Evolutionary conservation across 805 yeast species (phyloP), one percentile per base, ranked within the genome.

Genomic region (Priceomyces medius): DNA sequence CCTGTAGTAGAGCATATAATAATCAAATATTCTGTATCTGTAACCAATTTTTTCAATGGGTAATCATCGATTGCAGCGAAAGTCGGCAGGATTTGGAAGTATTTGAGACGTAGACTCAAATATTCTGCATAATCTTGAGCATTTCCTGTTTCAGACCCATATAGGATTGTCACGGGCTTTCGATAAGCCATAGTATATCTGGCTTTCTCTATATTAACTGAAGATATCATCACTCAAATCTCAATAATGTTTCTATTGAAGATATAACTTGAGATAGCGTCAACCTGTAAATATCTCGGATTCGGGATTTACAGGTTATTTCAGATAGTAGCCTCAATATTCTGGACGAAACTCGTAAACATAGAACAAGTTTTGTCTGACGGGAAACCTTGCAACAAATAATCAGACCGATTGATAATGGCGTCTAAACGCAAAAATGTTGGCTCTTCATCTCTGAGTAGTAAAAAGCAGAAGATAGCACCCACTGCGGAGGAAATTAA

Each of bases 71-170:
- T 56, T 0, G 84, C 59, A 7, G 72, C 63, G 3, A 84, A 64
- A 1, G 47, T 63, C 12, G 82, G 77, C 35, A 54, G 63, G 50
- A 78, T 73, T 50, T 77, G 76, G 37, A 70, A 61, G 48, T 85
- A 73, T 38, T 77, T 76, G 35, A 86, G 71, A 31, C 72, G 68
- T 42, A 75, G 69, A 13, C 80, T 73, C 18, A 90, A 63, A 23
- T 79, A 71, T 31, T 75, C 73, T 0, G 97, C 96, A 54, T 79
- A 83, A 53, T 91, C 97, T 53, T 85, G 86, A 1, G 96, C 77
- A 54, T 86, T 90, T 0, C 97, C 98, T 0, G 97, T 87, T 56
- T 90, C 98, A 1, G 96, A 83, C 0, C 97, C 97, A 61, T 85
- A 90, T 0, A 93, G 65, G 4, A 93, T 77, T 14, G 80, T 79